phyloP scores from a whole-genome alignment of 2,329 filamentous ascomycete genomes.

The Dichotomopilus funicola region DNA sequence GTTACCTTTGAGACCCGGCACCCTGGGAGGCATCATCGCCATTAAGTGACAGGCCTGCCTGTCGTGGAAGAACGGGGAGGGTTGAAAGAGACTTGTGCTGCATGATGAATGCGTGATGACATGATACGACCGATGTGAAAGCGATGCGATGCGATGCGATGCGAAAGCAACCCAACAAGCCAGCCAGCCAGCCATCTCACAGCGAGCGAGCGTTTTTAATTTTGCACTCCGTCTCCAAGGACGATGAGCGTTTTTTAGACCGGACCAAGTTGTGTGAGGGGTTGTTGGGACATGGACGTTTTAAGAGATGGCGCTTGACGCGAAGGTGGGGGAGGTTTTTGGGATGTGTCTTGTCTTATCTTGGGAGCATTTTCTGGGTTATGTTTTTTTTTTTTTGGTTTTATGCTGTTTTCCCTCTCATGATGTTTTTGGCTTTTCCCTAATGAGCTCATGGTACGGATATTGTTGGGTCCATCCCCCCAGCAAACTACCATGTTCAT shows the following conservation, averaged over 20 bases:
- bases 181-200: no score
- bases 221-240: no score
- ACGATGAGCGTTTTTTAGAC: no score
- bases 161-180: no score
- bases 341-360: background rate
- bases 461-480: background rate
- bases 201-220: no score
- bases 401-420: background rate
- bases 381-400: conserved; percentile 3
- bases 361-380: conserved; percentile 8
- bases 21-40: conserved; percentile 21
- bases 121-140: no score
- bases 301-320: background rate
- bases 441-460: conserved; percentile 8
- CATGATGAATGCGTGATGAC: no score
- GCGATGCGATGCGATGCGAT: no score
- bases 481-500: conserved; percentile 1
- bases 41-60: conserved; percentile 1
- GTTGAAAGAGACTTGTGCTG: background rate
- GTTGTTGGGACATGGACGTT: background rate
- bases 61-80: background rate
- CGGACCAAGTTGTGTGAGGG: no score
- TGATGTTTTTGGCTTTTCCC: background rate
- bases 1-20: conserved; percentile 50
- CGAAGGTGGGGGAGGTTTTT: background rate